These are phyloP conservation scores for Anisogramma anomala DNA, from an alignment of 2,329 filamentous ascomycete species.

Conservation along the genomic window DNA sequence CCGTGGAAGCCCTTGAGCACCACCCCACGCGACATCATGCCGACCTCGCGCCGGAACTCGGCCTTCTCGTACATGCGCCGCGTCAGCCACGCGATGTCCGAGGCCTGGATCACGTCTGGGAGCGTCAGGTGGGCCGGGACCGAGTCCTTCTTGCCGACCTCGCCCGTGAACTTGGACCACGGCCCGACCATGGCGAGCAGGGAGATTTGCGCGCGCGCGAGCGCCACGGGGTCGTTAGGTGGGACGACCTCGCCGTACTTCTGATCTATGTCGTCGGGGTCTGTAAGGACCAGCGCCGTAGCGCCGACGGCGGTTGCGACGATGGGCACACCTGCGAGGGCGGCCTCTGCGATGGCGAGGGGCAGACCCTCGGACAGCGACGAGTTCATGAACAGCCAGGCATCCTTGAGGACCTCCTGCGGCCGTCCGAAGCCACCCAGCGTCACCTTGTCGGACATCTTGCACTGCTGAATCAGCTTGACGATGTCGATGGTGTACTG, in stretches of 20 bases:
- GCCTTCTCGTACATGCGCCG: slow-evolving; percentile 49
- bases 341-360: slow-evolving; percentile 46
- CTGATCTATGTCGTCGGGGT: slow-evolving; percentile 34
- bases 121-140: slow-evolving; percentile 18
- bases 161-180: slow-evolving; percentile 48
- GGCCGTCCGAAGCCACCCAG: slow-evolving; percentile 46
- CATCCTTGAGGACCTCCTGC: slow-evolving; percentile 40
- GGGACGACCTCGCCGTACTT: slow-evolving; percentile 51
- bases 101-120: slow-evolving; percentile 29
- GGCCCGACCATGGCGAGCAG: slow-evolving; percentile 50
- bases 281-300: slow-evolving; percentile 43
- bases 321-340: slow-evolving; percentile 42
- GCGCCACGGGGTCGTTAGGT: slow-evolving; percentile 48
- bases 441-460: slow-evolving; percentile 38
- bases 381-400: slow-evolving; percentile 48
- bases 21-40: slow-evolving; percentile 46
- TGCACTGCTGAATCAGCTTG: slow-evolving; percentile 45
- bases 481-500: slow-evolving; percentile 48
- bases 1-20: slow-evolving; percentile 49
- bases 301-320: slow-evolving; percentile 46
- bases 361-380: slow-evolving; percentile 45
- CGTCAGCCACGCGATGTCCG: slow-evolving; percentile 42
- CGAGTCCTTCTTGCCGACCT: slow-evolving; percentile 28
- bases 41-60: slow-evolving; percentile 41
- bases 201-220: slow-evolving; percentile 51